Conservation (phyloP, 2,329 filamentous ascomycete species). For the Claviceps paspali region DNA sequence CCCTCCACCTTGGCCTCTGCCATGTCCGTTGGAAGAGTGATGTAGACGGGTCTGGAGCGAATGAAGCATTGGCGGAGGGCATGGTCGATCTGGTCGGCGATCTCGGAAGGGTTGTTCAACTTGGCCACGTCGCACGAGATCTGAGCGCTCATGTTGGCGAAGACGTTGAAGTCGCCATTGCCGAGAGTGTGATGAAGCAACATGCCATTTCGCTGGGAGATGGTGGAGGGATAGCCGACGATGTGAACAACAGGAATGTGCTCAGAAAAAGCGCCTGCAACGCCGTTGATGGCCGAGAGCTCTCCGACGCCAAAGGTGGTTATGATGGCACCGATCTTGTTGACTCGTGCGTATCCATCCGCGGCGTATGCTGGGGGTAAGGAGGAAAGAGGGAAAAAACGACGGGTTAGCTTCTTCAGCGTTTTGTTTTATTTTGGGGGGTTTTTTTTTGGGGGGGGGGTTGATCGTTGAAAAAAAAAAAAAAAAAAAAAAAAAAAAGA, state of each 20-base stretch:
- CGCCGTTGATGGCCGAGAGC: conserved; percentile 57
- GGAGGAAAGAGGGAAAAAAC: too few species aligned
- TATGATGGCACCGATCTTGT: conserved; percentile 52
- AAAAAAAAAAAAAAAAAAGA: background rate
- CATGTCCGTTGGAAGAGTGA: conserved; percentile 72
- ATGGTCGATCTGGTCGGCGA: conserved; percentile 62
- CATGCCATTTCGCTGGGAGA: conserved; percentile 32
- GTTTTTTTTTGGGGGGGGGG: too few species aligned
- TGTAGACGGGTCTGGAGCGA: conserved; percentile 64
- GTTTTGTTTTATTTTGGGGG: too few species aligned
- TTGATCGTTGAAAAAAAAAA: background rate
- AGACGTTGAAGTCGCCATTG: conserved; percentile 71
- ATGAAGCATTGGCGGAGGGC: conserved; percentile 61
- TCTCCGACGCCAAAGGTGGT: conserved; percentile 67
- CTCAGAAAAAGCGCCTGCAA: conserved; percentile 62
- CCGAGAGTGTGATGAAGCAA: conserved; percentile 54
- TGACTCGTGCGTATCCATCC: conserved; percentile 65
- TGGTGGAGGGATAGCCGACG: conserved; percentile 36
- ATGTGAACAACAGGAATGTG: conserved; percentile 58
- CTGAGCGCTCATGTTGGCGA: conserved; percentile 58
- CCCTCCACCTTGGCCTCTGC: conserved; percentile 63
- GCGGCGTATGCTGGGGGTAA: conserved; percentile 55
- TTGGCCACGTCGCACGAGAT: conserved; percentile 59
- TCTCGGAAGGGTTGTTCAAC: conserved; percentile 53
- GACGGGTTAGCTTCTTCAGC: too few species aligned